A percentile compares a stretch with the other conserved stretches of the same genome.
Conservation (phyloP, 129 eudicot genomes). For the Centaurea solstitialis region DNA sequence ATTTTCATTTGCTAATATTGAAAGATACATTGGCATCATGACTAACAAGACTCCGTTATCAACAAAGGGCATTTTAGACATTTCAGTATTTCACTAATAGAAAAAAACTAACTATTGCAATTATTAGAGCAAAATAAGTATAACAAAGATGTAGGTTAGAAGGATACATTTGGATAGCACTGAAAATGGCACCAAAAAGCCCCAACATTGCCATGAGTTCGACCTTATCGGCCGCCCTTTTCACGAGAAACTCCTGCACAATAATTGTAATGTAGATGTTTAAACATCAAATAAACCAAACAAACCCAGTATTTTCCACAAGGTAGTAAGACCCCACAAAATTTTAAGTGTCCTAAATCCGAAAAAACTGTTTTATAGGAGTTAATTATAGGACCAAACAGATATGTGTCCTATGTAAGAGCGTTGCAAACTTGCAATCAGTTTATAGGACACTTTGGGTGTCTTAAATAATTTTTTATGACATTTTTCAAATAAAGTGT, state of each 20-base stretch:
- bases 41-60: background rate
- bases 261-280: background rate
- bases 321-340: background rate
- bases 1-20: background rate
- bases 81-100: background rate
- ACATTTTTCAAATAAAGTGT: background rate
- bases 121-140: no score
- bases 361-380: no score
- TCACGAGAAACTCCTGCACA: conserved; percentile 79
- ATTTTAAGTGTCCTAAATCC: background rate
- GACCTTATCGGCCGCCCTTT: conserved; percentile 66
- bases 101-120: no score
- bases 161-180: conserved; percentile 94
- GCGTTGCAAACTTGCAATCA: background rate
- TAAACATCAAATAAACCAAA: background rate
- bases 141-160: conserved; percentile 2
- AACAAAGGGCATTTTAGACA: background rate
- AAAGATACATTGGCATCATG: background rate
- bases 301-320: background rate
- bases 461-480: background rate
- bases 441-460: background rate
- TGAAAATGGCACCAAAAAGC: conserved; percentile 80
- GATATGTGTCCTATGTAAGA: background rate
- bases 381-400: background rate
- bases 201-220: conserved; percentile 98